These are phyloP conservation scores for Penicillium sp. DNA, from an alignment of 2,329 filamentous ascomycete genomes.

Conservation along the genomic window DNA sequence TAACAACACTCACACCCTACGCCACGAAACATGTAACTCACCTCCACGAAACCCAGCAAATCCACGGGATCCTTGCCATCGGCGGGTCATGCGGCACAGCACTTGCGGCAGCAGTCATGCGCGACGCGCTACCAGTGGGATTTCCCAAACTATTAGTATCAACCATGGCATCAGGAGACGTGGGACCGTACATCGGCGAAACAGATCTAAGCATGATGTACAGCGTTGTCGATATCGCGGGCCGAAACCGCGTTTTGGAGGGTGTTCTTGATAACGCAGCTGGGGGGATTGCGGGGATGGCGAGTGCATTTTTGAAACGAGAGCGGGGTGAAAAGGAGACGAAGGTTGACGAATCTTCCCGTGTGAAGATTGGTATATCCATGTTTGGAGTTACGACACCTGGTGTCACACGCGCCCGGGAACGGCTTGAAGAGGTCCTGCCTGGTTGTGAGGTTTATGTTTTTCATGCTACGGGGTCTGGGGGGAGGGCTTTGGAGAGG, in stretches of 20 bases:
- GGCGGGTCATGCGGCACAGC: constrained; percentile 65
- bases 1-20: constrained; percentile 54
- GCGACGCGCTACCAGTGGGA: constrained; percentile 59
- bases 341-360: constrained; percentile 36
- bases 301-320: constrained; percentile 41
- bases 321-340: no score
- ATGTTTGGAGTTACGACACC: constrained; percentile 76
- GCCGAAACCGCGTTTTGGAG: constrained; percentile 59
- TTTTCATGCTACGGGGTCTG: constrained; percentile 69
- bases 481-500: constrained; percentile 67
- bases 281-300: constrained; percentile 60
- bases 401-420: constrained; percentile 56
- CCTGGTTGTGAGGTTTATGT: constrained; percentile 58
- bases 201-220: constrained; percentile 70
- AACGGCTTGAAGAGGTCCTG: constrained; percentile 46
- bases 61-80: constrained; percentile 59
- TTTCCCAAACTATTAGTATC: constrained; percentile 70
- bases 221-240: constrained; percentile 68
- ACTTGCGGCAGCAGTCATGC: constrained; percentile 61
- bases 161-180: constrained; percentile 67
- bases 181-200: constrained; percentile 63
- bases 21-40: constrained; percentile 43
- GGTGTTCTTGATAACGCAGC: constrained; percentile 63
- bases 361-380: constrained; percentile 56
- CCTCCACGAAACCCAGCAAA: constrained; percentile 37